Base-by-base conservation (phyloP, 768 basidiomycete species). In the Trametes gibbosa region DNA sequence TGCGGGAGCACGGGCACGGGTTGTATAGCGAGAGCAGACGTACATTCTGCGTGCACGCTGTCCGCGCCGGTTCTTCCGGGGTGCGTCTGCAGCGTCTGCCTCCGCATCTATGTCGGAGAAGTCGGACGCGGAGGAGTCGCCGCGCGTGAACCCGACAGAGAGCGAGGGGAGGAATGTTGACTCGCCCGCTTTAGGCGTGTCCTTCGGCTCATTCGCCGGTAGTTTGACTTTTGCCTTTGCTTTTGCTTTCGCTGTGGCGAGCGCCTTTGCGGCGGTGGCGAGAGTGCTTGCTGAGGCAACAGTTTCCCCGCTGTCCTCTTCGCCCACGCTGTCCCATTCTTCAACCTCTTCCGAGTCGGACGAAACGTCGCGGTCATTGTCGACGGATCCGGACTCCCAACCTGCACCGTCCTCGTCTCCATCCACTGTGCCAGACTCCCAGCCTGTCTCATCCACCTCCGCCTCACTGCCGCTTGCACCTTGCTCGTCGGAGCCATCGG, bases 41-140 rank as follows among this genome's bases (percentile, higher is more conserved):
- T 72, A 97, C 97, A 90, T 91, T 75, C 89, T 80, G 59, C 97
- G 79, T n/a, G 96, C 96, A 49, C 95, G 76, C 72, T 99, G 97
- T 29, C 96, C 97, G 39, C 95, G 80, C 54, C 96, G 76, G 66
- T 99, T 98, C 77, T 86, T 87, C 47, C 78, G 73, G 1, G 69
- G 72, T 24, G 76, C 74, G 39, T 85, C 84, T 16, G 76, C 81
- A 29, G 76, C 76, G 23, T 76, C 78, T 27, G 75, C 76, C 64
- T 76, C 79, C 35, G 74, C 76, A 63, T 88, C 90, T 21, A 73
- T 77, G 59, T 89, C 88, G 68, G 87, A 85, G 61, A 84, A 78
- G 65, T 96, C 94, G 24, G 87, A 89, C 54, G 84, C 89, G 61
- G 84, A 85, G 19, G 89, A 90, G 49, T 86, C 85, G 14, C 91